Base-by-base conservation (phyloP, 148 eudicot genomes). In the Vaccinium myrtillus region DNA sequence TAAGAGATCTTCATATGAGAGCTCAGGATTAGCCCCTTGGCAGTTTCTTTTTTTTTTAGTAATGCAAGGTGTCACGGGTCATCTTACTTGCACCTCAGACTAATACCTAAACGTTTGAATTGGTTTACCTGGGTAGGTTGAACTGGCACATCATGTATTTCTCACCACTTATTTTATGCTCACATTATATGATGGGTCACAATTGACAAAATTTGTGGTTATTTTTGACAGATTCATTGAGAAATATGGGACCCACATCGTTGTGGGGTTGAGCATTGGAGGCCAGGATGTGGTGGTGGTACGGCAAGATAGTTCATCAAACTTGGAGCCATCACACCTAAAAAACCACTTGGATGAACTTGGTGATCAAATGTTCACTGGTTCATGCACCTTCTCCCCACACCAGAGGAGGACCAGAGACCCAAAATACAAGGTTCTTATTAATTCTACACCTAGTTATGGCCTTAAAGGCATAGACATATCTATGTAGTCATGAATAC, bases 261-360 rank as follows among this genome's bases (percentile, higher is more conserved):
- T 95, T 5, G 98, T 95, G 88, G 98, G 98, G 84, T 82, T 95
- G 82, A 88, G 94, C 89, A 79, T 95, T 76, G 98, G 98, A 23
- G 98, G 98, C 1, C 88, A 89, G 53, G 98, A 95, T 86, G 84
- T 92, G 90, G 90, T 94, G 50, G 83, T 92, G 39, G 90, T 95
- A 77, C 92, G 90, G 85, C 98, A 95, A 90, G 93, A 95, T 8
- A 90, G 87, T 56, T 90, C 94, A 15, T 95, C 98, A 11, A 89
- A 88, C 54, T 25, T 95, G 21, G 91, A 90, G 58, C 87, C 98
- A 43, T 87, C 93, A n/a, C 86, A 93, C 15, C 91, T 95, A 3
- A 91, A 92, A 84, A 92, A 85, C 63, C 93, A 93, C 85, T 83
- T 95, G 87, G 90, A 91, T 67, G 88, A 94, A 13, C 95, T 95